Conservation (phyloP, 2,329 filamentous ascomycete genomes). For the Paradendryphiella salina region DNA sequence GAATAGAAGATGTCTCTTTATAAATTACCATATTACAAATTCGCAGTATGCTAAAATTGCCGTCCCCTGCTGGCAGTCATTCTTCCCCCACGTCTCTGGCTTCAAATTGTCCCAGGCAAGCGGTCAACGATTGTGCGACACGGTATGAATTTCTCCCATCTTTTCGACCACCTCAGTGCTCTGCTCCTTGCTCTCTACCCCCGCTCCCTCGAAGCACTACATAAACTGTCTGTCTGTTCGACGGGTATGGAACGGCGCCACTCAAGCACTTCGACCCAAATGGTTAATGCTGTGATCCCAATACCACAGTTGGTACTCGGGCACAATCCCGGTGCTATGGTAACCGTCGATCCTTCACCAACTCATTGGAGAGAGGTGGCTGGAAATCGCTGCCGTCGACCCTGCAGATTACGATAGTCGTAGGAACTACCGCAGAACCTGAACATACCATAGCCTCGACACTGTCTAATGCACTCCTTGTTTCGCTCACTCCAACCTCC, state of each 20-base stretch:
- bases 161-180: not conserved
- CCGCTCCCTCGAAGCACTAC: not conserved
- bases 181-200: not conserved
- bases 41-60: too few relatives aligned
- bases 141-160: not conserved
- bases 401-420: not conserved
- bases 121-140: not conserved
- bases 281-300: not conserved
- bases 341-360: not conserved
- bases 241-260: not conserved
- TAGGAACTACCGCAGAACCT: slow-evolving; percentile 1
- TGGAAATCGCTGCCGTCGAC: not conserved
- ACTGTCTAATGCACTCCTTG: not conserved
- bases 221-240: not conserved
- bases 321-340: not conserved
- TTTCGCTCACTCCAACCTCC: slow-evolving; percentile 2
- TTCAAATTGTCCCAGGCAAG: not conserved
- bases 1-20: too few relatives aligned
- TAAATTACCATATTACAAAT: too few relatives aligned
- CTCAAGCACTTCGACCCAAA: not conserved
- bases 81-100: not conserved
- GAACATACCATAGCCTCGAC: not conserved
- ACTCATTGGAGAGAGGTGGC: not conserved
- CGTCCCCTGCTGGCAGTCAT: too few relatives aligned
- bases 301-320: not conserved